Percentiles rank a stretch among this genome's conserved stretches.
These are phyloP conservation scores for Podila minutissima DNA, from an alignment of 192 early-diverging fungal species.

Conservation along the genomic window DNA sequence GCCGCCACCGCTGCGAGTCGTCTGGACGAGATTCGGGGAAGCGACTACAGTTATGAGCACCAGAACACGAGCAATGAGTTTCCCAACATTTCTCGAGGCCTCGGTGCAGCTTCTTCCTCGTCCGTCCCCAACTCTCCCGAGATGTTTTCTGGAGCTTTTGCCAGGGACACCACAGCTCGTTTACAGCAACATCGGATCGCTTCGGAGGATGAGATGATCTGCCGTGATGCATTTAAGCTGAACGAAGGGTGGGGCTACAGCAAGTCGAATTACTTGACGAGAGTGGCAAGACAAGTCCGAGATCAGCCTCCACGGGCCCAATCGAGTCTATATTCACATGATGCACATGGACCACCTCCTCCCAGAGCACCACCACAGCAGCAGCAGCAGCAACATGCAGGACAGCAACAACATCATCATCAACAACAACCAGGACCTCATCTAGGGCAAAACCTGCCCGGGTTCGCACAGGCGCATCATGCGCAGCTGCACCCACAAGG, in stretches of 20 bases:
- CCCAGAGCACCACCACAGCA: slow-evolving; percentile 5
- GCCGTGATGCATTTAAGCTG: slow-evolving; percentile 26
- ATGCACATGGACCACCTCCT: neutral
- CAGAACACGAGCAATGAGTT: slow-evolving; percentile 6
- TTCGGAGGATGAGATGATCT: slow-evolving; percentile 42
- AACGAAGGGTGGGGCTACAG: slow-evolving; percentile 44
- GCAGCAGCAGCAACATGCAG: slow-evolving; percentile 10
- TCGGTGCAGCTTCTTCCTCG: neutral
- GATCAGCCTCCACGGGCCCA: slow-evolving; percentile 18
- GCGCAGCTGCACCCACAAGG: neutral
- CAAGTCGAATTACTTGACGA: slow-evolving; percentile 22
- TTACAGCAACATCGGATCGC: slow-evolving; percentile 18
- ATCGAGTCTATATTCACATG: slow-evolving; percentile 1
- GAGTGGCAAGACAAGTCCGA: slow-evolving; percentile 27
- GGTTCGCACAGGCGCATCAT: neutral
- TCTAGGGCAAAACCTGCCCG: slow-evolving; percentile 4
- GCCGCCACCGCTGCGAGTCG: slow-evolving; percentile 20
- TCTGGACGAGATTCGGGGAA: slow-evolving; percentile 32
- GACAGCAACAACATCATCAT: slow-evolving; percentile 9
- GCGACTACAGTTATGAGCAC: slow-evolving; percentile 13
- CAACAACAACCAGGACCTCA: slow-evolving; percentile 5
- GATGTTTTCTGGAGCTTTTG: slow-evolving; percentile 4
- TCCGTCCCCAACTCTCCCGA: slow-evolving; percentile 20
- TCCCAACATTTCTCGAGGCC: slow-evolving; percentile 3
- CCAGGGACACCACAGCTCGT: neutral